These are phyloP conservation scores for Malus asiatica DNA, from an alignment of 306 rosid genomes.

Conservation along the genomic window DNA sequence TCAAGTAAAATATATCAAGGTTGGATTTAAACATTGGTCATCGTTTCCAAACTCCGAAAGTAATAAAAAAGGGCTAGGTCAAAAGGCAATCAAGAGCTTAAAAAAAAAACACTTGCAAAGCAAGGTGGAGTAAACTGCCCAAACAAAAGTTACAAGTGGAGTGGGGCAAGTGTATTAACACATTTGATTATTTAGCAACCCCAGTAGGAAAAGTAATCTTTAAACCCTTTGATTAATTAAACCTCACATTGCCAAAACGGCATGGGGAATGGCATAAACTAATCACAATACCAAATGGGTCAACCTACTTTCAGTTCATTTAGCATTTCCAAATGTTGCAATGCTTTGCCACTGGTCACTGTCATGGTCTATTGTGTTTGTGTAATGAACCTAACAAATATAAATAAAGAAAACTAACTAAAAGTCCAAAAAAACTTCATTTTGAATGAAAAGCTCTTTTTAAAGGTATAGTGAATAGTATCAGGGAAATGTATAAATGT, in stretches of 20 bases:
- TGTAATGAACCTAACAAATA: slow-evolving; percentile 12
- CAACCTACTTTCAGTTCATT: slow-evolving; percentile 49
- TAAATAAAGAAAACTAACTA: neutral
- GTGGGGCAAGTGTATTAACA: slow-evolving; percentile 29
- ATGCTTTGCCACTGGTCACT: slow-evolving; percentile 33
- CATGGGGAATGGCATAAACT: slow-evolving; percentile 66
- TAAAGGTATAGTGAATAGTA: too few species aligned
- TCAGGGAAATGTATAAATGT: too few species aligned
- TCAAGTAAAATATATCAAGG: slow-evolving; percentile 2
- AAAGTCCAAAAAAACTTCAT: too few species aligned
- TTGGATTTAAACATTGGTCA: slow-evolving; percentile 30
- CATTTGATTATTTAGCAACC: slow-evolving; percentile 30
- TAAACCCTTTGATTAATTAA: slow-evolving; percentile 28
- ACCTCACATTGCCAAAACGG: slow-evolving; percentile 42
- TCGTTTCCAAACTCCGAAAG: slow-evolving; percentile 41
- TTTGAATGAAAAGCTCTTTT: too few species aligned
- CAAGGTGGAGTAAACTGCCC: slow-evolving; percentile 45
- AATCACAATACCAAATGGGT: slow-evolving; percentile 48
- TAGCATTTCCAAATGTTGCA: slow-evolving; percentile 30
- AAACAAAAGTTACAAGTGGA: slow-evolving; percentile 42
- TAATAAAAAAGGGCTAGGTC: slow-evolving; percentile 43
- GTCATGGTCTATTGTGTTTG: slow-evolving; percentile 27
- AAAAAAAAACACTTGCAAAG: slow-evolving; percentile 35
- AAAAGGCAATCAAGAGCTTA: slow-evolving; percentile 53
- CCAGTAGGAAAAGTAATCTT: slow-evolving; percentile 12